A percentile compares a stretch with the other conserved stretches of the same genome.
Evolutionary conservation across 495 filamentous ascomycete species (phyloP).

Genomic region (Aspergillus sclerotioniger): DNA sequence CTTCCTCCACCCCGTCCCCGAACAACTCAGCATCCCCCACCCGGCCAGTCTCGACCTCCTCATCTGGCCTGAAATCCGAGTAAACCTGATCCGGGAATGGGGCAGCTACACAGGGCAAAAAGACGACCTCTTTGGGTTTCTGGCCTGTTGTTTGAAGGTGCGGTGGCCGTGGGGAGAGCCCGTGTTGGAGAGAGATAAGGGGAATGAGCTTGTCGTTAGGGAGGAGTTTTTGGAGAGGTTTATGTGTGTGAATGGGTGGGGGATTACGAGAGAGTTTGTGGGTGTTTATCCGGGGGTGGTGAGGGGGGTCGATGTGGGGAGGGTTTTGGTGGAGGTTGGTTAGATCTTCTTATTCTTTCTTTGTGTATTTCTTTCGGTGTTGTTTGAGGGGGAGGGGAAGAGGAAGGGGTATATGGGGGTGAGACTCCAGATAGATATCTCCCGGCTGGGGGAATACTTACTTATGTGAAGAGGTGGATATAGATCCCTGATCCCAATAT

Average conservation of each 20-base stretch:
- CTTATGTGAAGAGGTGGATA: no score
- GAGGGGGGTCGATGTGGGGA: conserved; percentile 21
- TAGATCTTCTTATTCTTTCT: background rate
- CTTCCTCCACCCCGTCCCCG: conserved; percentile 19
- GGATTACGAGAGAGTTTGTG: conserved; percentile 31
- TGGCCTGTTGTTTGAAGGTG: conserved; percentile 29
- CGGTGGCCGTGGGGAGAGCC: conserved; percentile 32
- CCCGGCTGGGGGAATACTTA: no score
- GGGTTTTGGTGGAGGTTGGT: conserved; percentile 18
- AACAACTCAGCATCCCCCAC: conserved; percentile 24
- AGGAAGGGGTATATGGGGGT: background rate
- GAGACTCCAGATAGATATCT: no score
- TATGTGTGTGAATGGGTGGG: conserved; percentile 27
- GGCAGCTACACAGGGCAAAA: conserved; percentile 16
- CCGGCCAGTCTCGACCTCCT: conserved; percentile 21
- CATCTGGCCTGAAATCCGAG: conserved; percentile 23
- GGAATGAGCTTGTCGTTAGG: conserved; percentile 23
- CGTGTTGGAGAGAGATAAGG: conserved; percentile 25
- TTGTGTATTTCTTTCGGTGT: background rate
- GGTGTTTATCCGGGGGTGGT: conserved; percentile 23
- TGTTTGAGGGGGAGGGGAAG: background rate
- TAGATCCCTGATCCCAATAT: no score
- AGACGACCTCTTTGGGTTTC: conserved; percentile 25
- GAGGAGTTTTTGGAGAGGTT: conserved; percentile 24
- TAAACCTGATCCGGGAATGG: conserved; percentile 27